These are phyloP conservation scores for Cyberlindnera sargentensis DNA, from an alignment of 805 yeast genomes.

Conservation along the genomic window DNA sequence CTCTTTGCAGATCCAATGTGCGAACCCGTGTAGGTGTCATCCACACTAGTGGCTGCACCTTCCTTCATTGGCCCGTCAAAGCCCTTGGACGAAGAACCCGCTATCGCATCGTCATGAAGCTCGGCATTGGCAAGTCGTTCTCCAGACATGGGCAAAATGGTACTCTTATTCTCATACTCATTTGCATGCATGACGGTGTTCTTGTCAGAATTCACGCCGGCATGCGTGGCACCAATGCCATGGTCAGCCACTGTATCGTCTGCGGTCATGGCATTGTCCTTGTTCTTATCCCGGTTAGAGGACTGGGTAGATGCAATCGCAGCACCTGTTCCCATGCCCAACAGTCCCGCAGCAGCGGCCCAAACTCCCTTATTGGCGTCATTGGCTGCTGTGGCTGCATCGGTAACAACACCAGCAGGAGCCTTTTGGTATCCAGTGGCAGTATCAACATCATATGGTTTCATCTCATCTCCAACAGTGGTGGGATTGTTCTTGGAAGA, in stretches of 20 bases:
- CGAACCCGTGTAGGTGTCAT: slow-evolving; percentile 14
- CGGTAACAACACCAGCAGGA: slow-evolving; percentile 3
- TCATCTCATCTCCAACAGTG: slow-evolving; percentile 4
- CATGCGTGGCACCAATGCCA: slow-evolving; percentile 14
- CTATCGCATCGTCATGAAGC: too few relatives aligned
- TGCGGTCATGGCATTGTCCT: neutral
- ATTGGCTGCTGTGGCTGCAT: neutral
- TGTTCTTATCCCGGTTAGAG: neutral
- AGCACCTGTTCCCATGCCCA: slow-evolving; percentile 10
- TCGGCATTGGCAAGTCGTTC: neutral
- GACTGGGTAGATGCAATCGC: slow-evolving; percentile 2
- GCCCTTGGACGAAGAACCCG: too few relatives aligned
- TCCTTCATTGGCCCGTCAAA: neutral
- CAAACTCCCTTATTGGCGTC: slow-evolving; percentile 3
- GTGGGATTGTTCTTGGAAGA: slow-evolving; percentile 6
- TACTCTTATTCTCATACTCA: slow-evolving; percentile 19
- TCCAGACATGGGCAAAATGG: slow-evolving; percentile 15
- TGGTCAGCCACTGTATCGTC: slow-evolving; percentile 5
- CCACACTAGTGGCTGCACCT: slow-evolving; percentile 15
- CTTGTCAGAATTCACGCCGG: slow-evolving; percentile 10
- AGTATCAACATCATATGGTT: slow-evolving; percentile 4
- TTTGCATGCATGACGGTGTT: neutral
- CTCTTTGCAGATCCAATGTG: slow-evolving; percentile 3
- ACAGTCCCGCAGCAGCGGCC: slow-evolving; percentile 10
- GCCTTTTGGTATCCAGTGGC: slow-evolving; percentile 1